These are phyloP conservation scores for Lactarius trivialis DNA, from an alignment of 768 basidiomycete species.

Conservation along the genomic window DNA sequence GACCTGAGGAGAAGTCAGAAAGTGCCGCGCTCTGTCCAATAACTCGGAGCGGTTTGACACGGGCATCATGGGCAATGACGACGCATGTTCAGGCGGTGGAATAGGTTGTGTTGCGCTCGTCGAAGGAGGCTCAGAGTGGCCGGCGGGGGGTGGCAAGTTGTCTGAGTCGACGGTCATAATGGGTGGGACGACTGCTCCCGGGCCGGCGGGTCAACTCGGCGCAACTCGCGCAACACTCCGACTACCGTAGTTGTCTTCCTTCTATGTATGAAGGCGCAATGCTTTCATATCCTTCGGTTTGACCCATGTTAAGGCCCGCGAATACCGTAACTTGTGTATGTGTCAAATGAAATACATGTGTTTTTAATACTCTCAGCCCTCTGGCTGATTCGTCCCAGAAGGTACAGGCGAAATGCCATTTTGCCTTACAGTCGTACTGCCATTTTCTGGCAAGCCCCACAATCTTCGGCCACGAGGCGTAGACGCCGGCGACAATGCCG, in stretches of 20 bases:
- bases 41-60: constrained; percentile 24
- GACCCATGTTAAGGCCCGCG: neutral
- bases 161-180: constrained; percentile 15
- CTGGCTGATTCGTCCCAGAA: neutral
- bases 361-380: neutral
- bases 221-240: neutral
- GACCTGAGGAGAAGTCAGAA: constrained; percentile 62
- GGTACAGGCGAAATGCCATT: neutral
- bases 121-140: neutral
- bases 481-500: neutral
- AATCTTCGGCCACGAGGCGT: neutral
- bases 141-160: neutral
- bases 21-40: constrained; percentile 48
- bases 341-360: neutral
- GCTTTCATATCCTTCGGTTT: neutral
- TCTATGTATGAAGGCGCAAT: neutral
- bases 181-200: neutral
- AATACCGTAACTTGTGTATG: neutral
- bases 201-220: neutral
- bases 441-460: constrained; percentile 1
- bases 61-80: neutral
- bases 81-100: constrained; percentile 5
- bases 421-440: neutral
- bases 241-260: neutral
- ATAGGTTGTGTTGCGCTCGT: neutral